These are phyloP conservation scores for Moesziomyces antarcticus DNA, from an alignment of 1,284 basidiomycete genomes.

Conservation along the genomic window DNA sequence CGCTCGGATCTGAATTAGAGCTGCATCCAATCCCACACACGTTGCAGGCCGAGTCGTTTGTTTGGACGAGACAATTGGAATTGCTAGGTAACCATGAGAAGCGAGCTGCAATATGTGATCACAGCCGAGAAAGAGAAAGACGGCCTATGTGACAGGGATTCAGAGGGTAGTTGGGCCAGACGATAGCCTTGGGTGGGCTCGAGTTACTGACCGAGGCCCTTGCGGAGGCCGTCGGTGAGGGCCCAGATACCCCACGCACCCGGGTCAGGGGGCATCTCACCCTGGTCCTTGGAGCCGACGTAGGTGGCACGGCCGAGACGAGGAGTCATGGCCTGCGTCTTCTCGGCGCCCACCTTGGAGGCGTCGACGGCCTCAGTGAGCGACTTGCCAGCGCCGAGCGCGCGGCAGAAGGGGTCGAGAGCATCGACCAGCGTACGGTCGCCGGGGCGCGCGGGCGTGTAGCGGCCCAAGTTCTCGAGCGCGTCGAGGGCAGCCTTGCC, in stretches of 20 bases:
- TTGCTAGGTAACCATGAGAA: neutral
- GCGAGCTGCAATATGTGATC: neutral
- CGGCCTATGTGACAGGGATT: slow-evolving; percentile 2
- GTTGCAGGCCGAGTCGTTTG: neutral
- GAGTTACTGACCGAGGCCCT: slow-evolving; percentile 50
- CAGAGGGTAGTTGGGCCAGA: too few species aligned
- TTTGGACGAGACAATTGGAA: neutral
- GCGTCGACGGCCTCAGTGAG: slow-evolving; percentile 69
- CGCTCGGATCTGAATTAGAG: too few species aligned
- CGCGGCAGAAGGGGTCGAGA: slow-evolving; percentile 71
- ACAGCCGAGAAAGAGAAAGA: neutral
- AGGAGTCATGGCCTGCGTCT: slow-evolving; percentile 71
- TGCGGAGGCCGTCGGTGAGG: slow-evolving; percentile 65
- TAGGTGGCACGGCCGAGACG: slow-evolving; percentile 73
- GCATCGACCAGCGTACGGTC: slow-evolving; percentile 74
- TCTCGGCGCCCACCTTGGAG: slow-evolving; percentile 71
- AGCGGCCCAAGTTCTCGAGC: slow-evolving; percentile 65
- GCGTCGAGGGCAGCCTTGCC: slow-evolving; percentile 56
- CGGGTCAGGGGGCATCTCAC: slow-evolving; percentile 71
- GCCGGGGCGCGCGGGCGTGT: slow-evolving; percentile 73
- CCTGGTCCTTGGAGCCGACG: slow-evolving; percentile 67
- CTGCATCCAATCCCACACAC: too few species aligned
- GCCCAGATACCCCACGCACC: slow-evolving; percentile 73
- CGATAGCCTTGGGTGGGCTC: too few species aligned
- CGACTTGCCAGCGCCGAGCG: slow-evolving; percentile 63